Conservation (phyloP, 495 filamentous ascomycete genomes). For the Xylaria curta region DNA sequence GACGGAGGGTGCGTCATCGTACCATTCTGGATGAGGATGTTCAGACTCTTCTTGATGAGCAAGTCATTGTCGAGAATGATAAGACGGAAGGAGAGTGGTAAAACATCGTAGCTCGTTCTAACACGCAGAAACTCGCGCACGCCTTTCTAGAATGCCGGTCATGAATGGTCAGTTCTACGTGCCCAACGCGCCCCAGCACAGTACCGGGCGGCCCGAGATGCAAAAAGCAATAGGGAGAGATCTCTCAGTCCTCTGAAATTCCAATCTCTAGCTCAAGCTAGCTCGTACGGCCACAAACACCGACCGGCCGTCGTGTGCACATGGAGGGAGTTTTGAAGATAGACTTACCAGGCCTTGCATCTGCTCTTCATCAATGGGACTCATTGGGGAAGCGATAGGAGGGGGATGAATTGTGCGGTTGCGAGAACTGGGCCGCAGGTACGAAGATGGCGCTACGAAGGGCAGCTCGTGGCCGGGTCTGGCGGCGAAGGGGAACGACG, state of each 20-base stretch:
- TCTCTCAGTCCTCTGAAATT: not conserved
- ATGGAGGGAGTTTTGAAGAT: conserved; percentile 12
- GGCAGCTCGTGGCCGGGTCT: conserved; percentile 57
- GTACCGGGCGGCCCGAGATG: not conserved
- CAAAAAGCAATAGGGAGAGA: not conserved
- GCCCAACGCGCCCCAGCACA: not conserved
- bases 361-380: conserved; percentile 87
- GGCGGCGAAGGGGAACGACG: conserved; percentile 9
- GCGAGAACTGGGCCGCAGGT: conserved; percentile 71
- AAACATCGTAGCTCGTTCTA: conserved; percentile 95
- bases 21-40: conserved; percentile 98
- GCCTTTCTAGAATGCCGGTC: conserved; percentile 63
- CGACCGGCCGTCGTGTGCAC: not conserved
- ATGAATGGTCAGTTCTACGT: conserved; percentile 15
- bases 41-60: conserved; percentile 95
- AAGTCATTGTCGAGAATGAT: conserved; percentile 95
- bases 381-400: conserved; percentile 63
- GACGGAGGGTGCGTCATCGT: conserved; percentile 26
- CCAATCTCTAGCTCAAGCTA: not conserved
- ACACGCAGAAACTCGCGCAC: conserved; percentile 97
- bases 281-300: conserved; percentile 4
- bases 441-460: conserved; percentile 83
- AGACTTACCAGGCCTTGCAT: conserved; percentile 84
- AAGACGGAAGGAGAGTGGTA: conserved; percentile 95
- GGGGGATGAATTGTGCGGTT: conserved; percentile 50